Conservation (phyloP, 1,284 basidiomycete species). For the Microbotryum silenes-acaulis region DNA sequence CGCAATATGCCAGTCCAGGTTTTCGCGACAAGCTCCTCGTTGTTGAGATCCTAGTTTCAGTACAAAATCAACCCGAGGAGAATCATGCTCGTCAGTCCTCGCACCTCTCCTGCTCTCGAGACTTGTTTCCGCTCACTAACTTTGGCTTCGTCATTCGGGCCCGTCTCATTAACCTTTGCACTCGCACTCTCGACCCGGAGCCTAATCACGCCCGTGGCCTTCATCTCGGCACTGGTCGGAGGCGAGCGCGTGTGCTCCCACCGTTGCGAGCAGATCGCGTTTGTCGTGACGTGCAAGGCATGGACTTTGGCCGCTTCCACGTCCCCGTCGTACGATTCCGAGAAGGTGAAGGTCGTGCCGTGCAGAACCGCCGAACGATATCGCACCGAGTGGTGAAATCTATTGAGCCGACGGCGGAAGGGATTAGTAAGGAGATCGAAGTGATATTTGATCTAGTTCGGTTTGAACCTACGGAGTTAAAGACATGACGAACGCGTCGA, state of each 20-base stretch:
- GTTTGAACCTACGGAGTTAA: slow-evolving; percentile 13
- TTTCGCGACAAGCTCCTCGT: slow-evolving; percentile 19
- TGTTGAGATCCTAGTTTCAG: slow-evolving; percentile 11
- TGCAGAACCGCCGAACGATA: slow-evolving; percentile 37
- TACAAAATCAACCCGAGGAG: not conserved
- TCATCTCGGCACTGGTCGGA: slow-evolving; percentile 27
- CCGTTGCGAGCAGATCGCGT: slow-evolving; percentile 30
- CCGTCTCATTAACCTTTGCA: slow-evolving; percentile 34
- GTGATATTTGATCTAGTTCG: too few species aligned
- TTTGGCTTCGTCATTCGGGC: slow-evolving; percentile 32
- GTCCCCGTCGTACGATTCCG: slow-evolving; percentile 7
- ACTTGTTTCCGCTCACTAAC: slow-evolving; percentile 2
- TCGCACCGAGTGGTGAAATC: slow-evolving; percentile 34
- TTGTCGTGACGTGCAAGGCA: slow-evolving; percentile 26
- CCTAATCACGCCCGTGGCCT: slow-evolving; percentile 35
- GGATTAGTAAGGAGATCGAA: not conserved
- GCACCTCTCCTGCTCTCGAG: too few species aligned
- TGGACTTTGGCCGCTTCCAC: slow-evolving; percentile 21
- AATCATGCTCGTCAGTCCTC: not conserved
- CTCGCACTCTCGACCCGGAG: slow-evolving; percentile 34
- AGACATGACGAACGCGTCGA: slow-evolving; percentile 37
- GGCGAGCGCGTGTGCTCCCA: slow-evolving; percentile 33
- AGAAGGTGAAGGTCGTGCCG: slow-evolving; percentile 31
- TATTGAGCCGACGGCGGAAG: slow-evolving; percentile 4
- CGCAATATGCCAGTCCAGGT: slow-evolving; percentile 35